Evolutionary conservation across 2,329 filamentous ascomycete species (phyloP), one percentile per base, ranked within the genome.

Genomic region (Nectriaceae sp.): DNA sequence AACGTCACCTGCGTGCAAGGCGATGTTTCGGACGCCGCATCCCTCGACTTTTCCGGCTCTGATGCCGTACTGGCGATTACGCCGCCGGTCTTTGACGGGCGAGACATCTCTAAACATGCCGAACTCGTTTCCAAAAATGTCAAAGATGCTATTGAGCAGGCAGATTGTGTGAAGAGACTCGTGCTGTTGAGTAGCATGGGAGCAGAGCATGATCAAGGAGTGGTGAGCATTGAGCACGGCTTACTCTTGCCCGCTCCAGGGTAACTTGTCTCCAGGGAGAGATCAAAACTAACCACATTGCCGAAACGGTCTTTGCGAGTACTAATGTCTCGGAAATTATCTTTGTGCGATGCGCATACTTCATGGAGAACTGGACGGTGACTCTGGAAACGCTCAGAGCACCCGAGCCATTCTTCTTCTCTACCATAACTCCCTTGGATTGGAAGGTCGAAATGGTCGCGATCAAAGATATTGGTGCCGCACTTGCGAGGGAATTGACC

Each of bases 361-460:
- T 72, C 24, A 72, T 71, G 67, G 68, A 73, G 50, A 72, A 72
- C 40, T 72, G 69, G 70, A 60, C 58, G 3, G 49, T 52, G 44
- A 45, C 48, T 2, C 21, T 65, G 2, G 57, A 65, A 16, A 68
- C 63, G 0, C 49, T 71, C 26, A 53, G 57, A 16, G 51, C 29
- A 1, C 42, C 57, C 1, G 37, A 57, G 1, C 63, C 66, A 1
- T 69, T 65, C 53, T 65, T 73, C 46, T 65, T 50, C 40, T 68
- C 68, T 1, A 64, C 66, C 2, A 55, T 71, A 15, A 65, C 65
- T 0, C 70, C 70, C 0, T 36, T 67, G 2, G 65, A 70, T 10
- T 64, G 52, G 33, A 50, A 62, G 19, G 22, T 69, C 10, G 62
- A 64, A 1, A 70, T 71, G 67, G 61, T 67, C 3, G 62, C 64